These are phyloP conservation scores for Neobulgaria alba DNA, from an alignment of 2,329 filamentous ascomycete genomes.

Conservation along the genomic window DNA sequence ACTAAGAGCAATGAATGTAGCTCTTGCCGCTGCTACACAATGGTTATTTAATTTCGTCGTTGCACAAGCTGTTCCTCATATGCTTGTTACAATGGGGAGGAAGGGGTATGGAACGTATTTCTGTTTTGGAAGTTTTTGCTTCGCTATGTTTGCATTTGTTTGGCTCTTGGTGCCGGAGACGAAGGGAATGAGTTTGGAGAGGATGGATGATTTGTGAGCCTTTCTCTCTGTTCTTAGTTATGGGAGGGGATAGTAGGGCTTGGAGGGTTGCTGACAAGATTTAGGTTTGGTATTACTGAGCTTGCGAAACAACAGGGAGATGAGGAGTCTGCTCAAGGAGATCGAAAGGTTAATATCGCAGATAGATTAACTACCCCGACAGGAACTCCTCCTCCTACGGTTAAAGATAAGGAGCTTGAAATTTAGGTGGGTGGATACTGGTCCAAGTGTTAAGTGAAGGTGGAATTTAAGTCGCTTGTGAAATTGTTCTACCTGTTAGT, in stretches of 20 bases:
- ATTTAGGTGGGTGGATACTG: no score
- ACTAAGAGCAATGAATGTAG: conserved; percentile 57
- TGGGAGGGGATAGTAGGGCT: conserved; percentile 1
- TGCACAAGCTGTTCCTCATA: conserved; percentile 57
- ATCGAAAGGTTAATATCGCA: no score
- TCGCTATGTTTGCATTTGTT: conserved; percentile 41
- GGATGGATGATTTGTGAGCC: conserved; percentile 25
- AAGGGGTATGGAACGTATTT: conserved; percentile 53
- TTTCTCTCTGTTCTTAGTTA: neutral
- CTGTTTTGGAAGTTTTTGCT: conserved; percentile 59
- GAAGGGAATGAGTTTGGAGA: conserved; percentile 54
- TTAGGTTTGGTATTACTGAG: conserved; percentile 54
- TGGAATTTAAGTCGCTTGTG: no score
- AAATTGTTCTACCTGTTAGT: no score
- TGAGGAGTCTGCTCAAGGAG: conserved; percentile 12
- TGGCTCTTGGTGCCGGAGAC: conserved; percentile 50
- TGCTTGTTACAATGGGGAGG: conserved; percentile 42
- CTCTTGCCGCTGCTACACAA: conserved; percentile 59
- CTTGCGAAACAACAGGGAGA: conserved; percentile 25
- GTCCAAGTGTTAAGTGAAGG: no score
- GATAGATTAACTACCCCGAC: no score
- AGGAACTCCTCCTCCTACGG: no score
- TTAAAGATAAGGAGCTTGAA: no score
- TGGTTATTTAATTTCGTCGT: conserved; percentile 71
- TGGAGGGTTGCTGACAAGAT: conserved; percentile 32